Percentiles rank a stretch among this genome's conserved stretches.
phyloP scores from a whole-genome alignment of 176 grass and related monocot species.

The Oryza glumipatula region DNA sequence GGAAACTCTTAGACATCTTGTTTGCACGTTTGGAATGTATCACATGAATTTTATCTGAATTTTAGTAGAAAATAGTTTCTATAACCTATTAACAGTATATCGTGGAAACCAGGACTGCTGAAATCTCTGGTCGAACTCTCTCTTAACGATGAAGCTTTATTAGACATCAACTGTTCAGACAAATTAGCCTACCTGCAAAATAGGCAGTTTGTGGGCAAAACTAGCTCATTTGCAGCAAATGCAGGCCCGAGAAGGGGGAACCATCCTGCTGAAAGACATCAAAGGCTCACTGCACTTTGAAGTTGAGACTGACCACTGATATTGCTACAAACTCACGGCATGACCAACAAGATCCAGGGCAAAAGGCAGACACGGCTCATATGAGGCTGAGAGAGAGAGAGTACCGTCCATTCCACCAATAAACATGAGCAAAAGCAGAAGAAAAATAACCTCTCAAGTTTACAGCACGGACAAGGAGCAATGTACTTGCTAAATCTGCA shows the following conservation, averaged over 20 bases:
- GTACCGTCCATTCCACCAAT: no score
- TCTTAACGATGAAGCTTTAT: no score
- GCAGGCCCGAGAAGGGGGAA: not conserved
- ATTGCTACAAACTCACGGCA: not conserved
- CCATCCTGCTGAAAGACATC: not conserved
- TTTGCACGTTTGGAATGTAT: not conserved
- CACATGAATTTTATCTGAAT: not conserved
- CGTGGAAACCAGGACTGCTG: no score
- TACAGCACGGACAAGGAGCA: not conserved
- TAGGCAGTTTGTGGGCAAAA: not conserved
- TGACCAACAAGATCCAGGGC: not conserved
- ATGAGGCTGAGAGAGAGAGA: no score
- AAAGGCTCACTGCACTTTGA: not conserved
- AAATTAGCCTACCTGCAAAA: not conserved
- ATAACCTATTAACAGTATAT: no score
- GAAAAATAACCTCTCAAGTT: not conserved
- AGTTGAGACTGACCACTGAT: not conserved
- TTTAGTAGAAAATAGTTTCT: no score
- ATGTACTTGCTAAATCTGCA: not conserved
- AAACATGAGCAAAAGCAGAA: not conserved
- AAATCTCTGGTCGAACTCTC: no score
- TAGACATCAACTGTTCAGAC: not conserved
- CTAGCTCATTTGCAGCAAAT: not conserved
- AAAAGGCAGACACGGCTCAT: not conserved
- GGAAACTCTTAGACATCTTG: not conserved